Evolutionary conservation across 164 flowering plant genomes (phyloP), one percentile per base, ranked within the genome.

Genomic region (Aristolochia contorta): DNA sequence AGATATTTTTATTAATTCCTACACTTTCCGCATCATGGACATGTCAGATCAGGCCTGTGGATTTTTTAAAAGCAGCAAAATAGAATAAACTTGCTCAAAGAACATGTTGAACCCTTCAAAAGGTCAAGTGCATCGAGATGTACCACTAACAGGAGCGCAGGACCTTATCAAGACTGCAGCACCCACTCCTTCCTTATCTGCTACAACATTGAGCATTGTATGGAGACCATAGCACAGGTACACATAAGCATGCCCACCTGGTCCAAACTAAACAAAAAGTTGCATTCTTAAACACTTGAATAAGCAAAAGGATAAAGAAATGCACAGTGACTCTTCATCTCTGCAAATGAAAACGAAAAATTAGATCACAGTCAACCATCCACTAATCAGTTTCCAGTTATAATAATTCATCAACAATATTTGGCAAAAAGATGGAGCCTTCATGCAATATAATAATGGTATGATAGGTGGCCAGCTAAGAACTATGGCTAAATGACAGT

Each of bases 161-260:
- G 99, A 69, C 41, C 99, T 91, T 49, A 94, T 77, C 6, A 93
- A 67, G n/a, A 90, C 95, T 9, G 92, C 99, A 30, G 99, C 97
- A 12, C 97, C 97, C 47, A 80, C 78, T 64, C 93, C 99, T 75
- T 86, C 86, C 75, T 83, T 85, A 72, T 93, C 99, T 30, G 97
- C 99, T 46, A 93, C 97, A 62, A 90, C 73, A 73, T 94, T 91
- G 48, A 94, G 91, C 97, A 94, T 94, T 24, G 66, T 77, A 74
- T 94, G 97, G 57, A 88, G 81, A 59, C 97, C 97, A 71, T 91
- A 94, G 75, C 99, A 94, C 43, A 90, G 82, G 67, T 94, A 90
- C n/a, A 88, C 93, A 80, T 94, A 94, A 0, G 96, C 91, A 73
- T 84, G 95, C 27, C 99, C 99, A 47, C 97, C 97, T 27, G 83